These are phyloP conservation scores for Gossypium laxum DNA, from an alignment of 441 rosid species.

Conservation along the genomic window DNA sequence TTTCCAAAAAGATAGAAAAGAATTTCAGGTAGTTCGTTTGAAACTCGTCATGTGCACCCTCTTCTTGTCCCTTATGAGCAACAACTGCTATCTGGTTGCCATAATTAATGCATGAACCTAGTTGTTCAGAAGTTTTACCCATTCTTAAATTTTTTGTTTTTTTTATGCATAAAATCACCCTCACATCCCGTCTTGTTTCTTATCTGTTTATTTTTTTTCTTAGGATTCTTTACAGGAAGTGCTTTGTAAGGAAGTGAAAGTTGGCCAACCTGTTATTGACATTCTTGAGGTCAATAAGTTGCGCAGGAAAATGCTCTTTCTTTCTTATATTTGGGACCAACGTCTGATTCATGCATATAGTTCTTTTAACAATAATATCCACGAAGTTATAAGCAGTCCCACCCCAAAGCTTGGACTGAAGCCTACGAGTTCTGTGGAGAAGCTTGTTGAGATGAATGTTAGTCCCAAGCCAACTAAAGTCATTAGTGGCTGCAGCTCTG, in stretches of 20 bases:
- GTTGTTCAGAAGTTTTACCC: not conserved
- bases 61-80: not conserved
- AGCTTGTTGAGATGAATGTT: conserved; percentile 25
- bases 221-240: conserved; percentile 47
- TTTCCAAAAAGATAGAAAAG: conserved; percentile 49
- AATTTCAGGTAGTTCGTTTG: conserved; percentile 43
- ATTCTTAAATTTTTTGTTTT: not conserved
- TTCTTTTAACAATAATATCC: conserved; percentile 24
- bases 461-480: conserved; percentile 28
- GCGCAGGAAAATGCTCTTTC: conserved; percentile 47
- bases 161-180: conserved; percentile 2
- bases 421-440: conserved; percentile 28
- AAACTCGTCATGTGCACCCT: not conserved
- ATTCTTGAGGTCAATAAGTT: conserved; percentile 60
- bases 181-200: not conserved
- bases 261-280: conserved; percentile 42
- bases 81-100: not conserved
- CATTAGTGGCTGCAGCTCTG: conserved; percentile 29
- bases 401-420: conserved; percentile 35
- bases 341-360: conserved; percentile 38
- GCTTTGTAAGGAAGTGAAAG: conserved; percentile 24
- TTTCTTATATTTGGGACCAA: conserved; percentile 60
- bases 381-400: conserved; percentile 29
- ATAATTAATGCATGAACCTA: not conserved
- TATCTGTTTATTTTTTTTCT: conserved; percentile 8